Evolutionary conservation across 805 yeast genomes (phyloP).

Genomic region (Lachancea nothofagi): DNA sequence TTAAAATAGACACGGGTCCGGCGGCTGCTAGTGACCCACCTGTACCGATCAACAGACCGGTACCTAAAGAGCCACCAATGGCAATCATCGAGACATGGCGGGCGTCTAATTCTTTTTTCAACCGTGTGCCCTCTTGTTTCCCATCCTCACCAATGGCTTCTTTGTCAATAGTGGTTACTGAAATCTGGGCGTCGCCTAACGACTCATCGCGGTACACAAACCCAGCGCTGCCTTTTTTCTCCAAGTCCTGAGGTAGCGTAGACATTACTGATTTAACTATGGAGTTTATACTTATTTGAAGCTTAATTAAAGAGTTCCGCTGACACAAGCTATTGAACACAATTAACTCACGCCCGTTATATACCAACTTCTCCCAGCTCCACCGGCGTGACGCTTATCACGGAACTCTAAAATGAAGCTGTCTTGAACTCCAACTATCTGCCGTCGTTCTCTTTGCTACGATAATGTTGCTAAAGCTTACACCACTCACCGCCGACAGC

Average conservation of each 20-base stretch:
- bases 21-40: slow-evolving; percentile 64
- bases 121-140: slow-evolving; percentile 15
- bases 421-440: too few relatives aligned
- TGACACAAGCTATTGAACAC: not conserved
- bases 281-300: not conserved
- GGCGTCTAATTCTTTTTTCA: slow-evolving; percentile 36
- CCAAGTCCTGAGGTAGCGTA: slow-evolving; percentile 1
- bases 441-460: too few relatives aligned
- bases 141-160: slow-evolving; percentile 10
- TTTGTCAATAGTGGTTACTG: not conserved
- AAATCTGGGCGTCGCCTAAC: slow-evolving; percentile 2
- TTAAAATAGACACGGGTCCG: slow-evolving; percentile 53
- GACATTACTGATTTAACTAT: not conserved
- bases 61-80: slow-evolving; percentile 79
- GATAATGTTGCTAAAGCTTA: too few relatives aligned
- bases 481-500: too few relatives aligned
- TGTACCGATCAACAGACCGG: slow-evolving; percentile 74
- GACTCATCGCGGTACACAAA: slow-evolving; percentile 1
- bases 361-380: too few relatives aligned
- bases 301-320: not conserved
- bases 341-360: too few relatives aligned
- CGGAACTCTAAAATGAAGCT: too few relatives aligned
- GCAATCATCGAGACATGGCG: slow-evolving; percentile 70
- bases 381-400: too few relatives aligned
- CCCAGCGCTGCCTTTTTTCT: slow-evolving; percentile 1